Percentiles rank a stretch among this genome's conserved stretches.
Conservation (phyloP, 2,329 filamentous ascomycete species). For the Clonostachys rhizophaga region DNA sequence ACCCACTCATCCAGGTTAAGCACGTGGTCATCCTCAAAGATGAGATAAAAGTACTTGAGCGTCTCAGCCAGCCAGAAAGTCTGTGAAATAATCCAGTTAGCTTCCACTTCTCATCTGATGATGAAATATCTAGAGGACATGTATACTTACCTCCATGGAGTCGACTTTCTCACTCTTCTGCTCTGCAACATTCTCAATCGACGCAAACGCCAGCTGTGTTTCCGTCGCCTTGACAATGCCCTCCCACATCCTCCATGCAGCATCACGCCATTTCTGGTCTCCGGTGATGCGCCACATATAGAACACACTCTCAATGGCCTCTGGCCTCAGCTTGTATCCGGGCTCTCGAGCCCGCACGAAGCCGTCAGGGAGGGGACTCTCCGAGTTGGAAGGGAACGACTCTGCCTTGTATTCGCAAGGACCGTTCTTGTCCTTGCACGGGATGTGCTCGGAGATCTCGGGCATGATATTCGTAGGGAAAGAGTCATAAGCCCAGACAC, state of each 20-base stretch:
- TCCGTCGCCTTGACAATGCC: slow-evolving; percentile 33
- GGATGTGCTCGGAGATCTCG: slow-evolving; percentile 35
- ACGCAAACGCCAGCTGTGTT: slow-evolving; percentile 36
- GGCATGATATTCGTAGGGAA: slow-evolving; percentile 50
- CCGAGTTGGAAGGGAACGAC: slow-evolving; percentile 6
- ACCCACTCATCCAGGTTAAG: slow-evolving; percentile 70
- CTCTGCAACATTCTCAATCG: slow-evolving; percentile 27
- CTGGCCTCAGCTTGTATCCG: slow-evolving; percentile 38
- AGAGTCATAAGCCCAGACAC: slow-evolving; percentile 47
- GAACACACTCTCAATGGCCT: slow-evolving; percentile 48
- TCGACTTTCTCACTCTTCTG: slow-evolving; percentile 36
- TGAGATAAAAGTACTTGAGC: slow-evolving; percentile 72
- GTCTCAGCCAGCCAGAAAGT: slow-evolving; percentile 74
- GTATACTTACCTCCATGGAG: slow-evolving; percentile 52
- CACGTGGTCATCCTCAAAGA: slow-evolving; percentile 60
- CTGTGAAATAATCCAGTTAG: slow-evolving; percentile 14
- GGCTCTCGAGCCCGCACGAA: slow-evolving; percentile 49
- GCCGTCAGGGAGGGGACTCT: slow-evolving; percentile 36
- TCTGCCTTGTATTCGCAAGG: slow-evolving; percentile 26
- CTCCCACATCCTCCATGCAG: slow-evolving; percentile 44
- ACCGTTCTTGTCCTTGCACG: slow-evolving; percentile 23
- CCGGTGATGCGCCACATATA: slow-evolving; percentile 47
- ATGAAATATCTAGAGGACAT: neutral
- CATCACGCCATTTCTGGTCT: slow-evolving; percentile 33
- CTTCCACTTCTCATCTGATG: neutral